phyloP scores from a whole-genome alignment of 345 rosid genomes.

The Dipteronia sinensis region DNA sequence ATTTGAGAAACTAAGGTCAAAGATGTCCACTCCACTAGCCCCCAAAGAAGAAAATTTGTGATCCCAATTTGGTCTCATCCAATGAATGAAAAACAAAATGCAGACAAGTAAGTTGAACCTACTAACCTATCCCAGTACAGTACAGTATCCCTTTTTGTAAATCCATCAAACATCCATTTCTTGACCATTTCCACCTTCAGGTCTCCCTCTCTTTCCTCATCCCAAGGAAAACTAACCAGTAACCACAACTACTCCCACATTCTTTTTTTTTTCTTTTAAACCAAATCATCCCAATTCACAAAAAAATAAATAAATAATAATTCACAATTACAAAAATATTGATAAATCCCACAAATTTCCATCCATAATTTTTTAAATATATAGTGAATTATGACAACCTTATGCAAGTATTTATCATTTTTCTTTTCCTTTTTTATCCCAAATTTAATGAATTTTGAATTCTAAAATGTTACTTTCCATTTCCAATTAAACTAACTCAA shows the following conservation, averaged over 20 bases:
- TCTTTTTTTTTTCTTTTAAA: neutral
- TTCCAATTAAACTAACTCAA: no score
- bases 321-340: neutral
- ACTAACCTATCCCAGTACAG: no score
- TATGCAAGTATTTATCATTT: no score
- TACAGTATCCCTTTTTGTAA: neutral
- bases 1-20: neutral
- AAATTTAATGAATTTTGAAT: no score
- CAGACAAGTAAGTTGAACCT: neutral
- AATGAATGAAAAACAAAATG: neutral
- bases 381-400: neutral
- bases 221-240: neutral
- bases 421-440: no score
- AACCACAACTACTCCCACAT: neutral
- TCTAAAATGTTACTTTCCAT: no score
- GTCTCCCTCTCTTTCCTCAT: neutral
- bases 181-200: neutral
- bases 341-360: neutral
- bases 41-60: neutral
- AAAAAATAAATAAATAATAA: neutral
- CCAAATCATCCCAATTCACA: neutral
- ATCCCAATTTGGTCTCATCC: no score
- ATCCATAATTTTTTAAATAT: no score
- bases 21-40: neutral
- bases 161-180: neutral